These are phyloP conservation scores for Penicillium polonicum DNA, from an alignment of 2,329 filamentous ascomycete species.

Conservation along the genomic window DNA sequence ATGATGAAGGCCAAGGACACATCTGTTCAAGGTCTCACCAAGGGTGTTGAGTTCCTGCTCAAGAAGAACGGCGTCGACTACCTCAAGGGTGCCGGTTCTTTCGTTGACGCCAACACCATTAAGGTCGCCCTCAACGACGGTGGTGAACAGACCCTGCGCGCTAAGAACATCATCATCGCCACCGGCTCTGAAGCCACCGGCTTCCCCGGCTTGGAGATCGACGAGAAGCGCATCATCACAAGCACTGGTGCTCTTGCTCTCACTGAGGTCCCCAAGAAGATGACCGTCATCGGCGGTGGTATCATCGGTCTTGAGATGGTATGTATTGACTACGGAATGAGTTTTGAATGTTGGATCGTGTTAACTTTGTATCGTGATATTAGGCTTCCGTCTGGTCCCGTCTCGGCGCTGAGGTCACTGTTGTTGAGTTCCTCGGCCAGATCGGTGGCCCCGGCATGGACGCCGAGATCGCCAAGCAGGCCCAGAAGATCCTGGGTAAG, in stretches of 20 bases:
- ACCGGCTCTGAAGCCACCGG: slow-evolving; percentile 94
- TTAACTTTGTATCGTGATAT: slow-evolving; percentile 12
- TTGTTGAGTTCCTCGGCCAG: slow-evolving; percentile 93
- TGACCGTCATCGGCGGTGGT: slow-evolving; percentile 96
- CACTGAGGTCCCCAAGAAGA: slow-evolving; percentile 87
- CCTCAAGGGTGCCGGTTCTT: slow-evolving; percentile 86
- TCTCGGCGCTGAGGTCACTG: slow-evolving; percentile 89
- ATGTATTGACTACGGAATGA: slow-evolving; percentile 21
- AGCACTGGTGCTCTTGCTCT: slow-evolving; percentile 93
- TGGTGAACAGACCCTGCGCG: slow-evolving; percentile 80
- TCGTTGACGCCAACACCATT: slow-evolving; percentile 85
- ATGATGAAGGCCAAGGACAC: slow-evolving; percentile 99
- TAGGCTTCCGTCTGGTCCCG: slow-evolving; percentile 90
- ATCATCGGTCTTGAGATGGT: slow-evolving; percentile 99
- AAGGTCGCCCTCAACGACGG: slow-evolving; percentile 88
- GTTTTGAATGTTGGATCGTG: neutral
- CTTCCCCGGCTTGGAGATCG: slow-evolving; percentile 92
- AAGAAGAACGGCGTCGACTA: slow-evolving; percentile 99
- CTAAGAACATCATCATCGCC: slow-evolving; percentile 97
- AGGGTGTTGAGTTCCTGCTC: slow-evolving; percentile 96
- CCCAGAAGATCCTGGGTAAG: slow-evolving; percentile 91
- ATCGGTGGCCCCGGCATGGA: slow-evolving; percentile 99
- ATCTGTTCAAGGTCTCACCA: slow-evolving; percentile 83
- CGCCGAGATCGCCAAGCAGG: slow-evolving; percentile 81
- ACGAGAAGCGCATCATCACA: slow-evolving; percentile 96